Conservation (phyloP, 352 stramenopile species). For the Blastocystis sp. region DNA sequence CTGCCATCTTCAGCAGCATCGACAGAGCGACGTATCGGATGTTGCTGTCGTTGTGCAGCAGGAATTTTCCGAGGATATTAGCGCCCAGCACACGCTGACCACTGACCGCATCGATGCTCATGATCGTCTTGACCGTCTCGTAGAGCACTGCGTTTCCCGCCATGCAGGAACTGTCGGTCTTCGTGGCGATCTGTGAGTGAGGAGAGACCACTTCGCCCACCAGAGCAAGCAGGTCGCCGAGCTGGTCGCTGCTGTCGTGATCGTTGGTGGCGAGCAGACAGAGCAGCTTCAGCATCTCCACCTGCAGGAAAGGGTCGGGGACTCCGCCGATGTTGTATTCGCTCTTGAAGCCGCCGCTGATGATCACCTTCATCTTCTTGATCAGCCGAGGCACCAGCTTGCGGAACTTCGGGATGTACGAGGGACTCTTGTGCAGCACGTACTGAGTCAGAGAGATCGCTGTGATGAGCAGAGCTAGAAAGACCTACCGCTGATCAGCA, state of each 20-base stretch:
- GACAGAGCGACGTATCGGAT: slow-evolving; percentile 95
- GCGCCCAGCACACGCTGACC: slow-evolving; percentile 42
- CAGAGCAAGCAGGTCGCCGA: slow-evolving; percentile 89
- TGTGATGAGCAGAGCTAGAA: background rate
- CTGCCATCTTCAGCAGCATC: slow-evolving; percentile 59
- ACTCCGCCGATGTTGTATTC: slow-evolving; percentile 97
- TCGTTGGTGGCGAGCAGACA: slow-evolving; percentile 87
- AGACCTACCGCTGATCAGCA: slow-evolving; percentile 85
- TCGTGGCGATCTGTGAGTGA: slow-evolving; percentile 93
- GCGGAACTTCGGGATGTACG: slow-evolving; percentile 65
- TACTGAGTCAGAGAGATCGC: slow-evolving; percentile 8
- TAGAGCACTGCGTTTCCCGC: slow-evolving; percentile 98
- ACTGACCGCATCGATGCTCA: slow-evolving; percentile 45
- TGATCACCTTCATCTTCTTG: slow-evolving; percentile 85
- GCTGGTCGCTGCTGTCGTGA: slow-evolving; percentile 80
- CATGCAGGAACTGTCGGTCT: slow-evolving; percentile 97
- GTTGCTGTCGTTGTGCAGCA: slow-evolving; percentile 99
- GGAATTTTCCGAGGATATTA: slow-evolving; percentile 97
- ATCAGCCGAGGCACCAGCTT: slow-evolving; percentile 75
- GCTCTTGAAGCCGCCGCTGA: slow-evolving; percentile 91
- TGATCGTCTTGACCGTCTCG: slow-evolving; percentile 89
- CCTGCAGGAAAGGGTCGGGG: slow-evolving; percentile 92
- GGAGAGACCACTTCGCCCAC: background rate
- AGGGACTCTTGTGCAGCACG: slow-evolving; percentile 2
- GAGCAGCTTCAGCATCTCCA: slow-evolving; percentile 80